These are phyloP conservation scores for Fusarium clavum DNA, from an alignment of 2,329 filamentous ascomycete genomes.

Conservation along the genomic window DNA sequence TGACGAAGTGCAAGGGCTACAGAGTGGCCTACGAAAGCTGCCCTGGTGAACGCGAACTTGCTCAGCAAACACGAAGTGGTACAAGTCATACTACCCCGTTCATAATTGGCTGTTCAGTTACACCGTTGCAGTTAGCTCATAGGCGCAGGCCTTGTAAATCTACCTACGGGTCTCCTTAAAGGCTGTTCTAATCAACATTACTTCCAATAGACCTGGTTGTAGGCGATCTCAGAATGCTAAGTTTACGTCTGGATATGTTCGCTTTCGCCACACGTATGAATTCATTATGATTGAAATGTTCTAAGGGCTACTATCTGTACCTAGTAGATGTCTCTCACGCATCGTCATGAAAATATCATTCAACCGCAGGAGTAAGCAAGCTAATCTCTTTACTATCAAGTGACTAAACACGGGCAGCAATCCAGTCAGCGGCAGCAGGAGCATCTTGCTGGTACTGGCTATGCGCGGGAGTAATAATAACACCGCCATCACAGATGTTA, in stretches of 20 bases:
- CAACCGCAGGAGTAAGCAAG: neutral
- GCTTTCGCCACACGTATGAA: neutral
- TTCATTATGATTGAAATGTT: accelerated
- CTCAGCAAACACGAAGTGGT: too few relatives aligned
- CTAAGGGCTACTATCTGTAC: neutral
- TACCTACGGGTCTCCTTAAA: neutral
- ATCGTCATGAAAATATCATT: accelerated
- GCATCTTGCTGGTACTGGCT: neutral
- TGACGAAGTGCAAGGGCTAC: too few relatives aligned
- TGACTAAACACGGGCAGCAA: neutral
- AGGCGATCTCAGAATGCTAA: neutral
- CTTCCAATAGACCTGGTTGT: neutral
- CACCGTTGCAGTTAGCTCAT: too few relatives aligned
- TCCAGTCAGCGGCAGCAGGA: neutral
- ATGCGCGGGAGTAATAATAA: neutral
- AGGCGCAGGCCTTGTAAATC: too few relatives aligned
- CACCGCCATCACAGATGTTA: neutral
- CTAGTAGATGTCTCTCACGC: neutral
- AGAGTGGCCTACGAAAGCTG: too few relatives aligned
- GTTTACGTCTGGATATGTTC: neutral
- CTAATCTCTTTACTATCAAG: neutral
- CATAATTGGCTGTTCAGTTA: too few relatives aligned
- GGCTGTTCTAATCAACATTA: neutral
- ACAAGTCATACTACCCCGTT: too few relatives aligned
- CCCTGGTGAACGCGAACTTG: too few relatives aligned